Percentiles rank a stretch among this genome's conserved stretches.
Evolutionary conservation across 2,329 filamentous ascomycete species (phyloP).

Genomic region (Ophiostoma montium): DNA sequence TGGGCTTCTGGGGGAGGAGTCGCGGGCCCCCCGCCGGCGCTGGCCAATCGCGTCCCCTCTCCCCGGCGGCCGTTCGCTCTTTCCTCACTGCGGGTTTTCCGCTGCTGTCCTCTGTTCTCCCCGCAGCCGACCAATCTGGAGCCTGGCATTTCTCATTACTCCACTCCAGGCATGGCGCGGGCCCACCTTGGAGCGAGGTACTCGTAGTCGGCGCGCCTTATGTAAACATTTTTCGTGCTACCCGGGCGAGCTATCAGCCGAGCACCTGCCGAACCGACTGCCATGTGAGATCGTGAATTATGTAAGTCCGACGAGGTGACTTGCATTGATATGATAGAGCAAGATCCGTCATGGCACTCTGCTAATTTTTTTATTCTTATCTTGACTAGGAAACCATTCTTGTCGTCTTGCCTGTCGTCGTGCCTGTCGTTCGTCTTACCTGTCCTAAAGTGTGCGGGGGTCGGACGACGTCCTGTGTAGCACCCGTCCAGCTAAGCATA

Average conservation of each 20-base stretch:
- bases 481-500: too few species aligned
- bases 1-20: not conserved
- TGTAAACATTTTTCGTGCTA: not conserved
- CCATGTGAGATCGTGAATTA: not conserved
- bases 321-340: too few species aligned
- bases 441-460: too few species aligned
- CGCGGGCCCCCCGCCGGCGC: not conserved
- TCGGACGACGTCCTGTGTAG: too few species aligned
- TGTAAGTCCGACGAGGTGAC: not conserved
- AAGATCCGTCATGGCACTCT: too few species aligned
- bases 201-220: not conserved
- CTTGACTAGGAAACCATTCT: too few species aligned
- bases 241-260: too few species aligned
- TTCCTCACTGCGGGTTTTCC: not conserved
- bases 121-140: constrained; percentile 11
- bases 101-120: not conserved
- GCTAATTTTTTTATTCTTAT: too few species aligned
- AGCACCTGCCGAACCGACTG: constrained; percentile 10
- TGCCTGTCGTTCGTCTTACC: too few species aligned
- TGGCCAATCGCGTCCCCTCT: constrained; percentile 9
- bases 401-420: too few species aligned
- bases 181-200: not conserved
- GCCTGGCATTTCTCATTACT: constrained; percentile 14
- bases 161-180: constrained; percentile 1
- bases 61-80: not conserved